Percentiles rank a stretch among this genome's conserved stretches.
These are phyloP conservation scores for Thymus mandschuricus DNA, from an alignment of 257 asterid genomes.

Conservation along the genomic window DNA sequence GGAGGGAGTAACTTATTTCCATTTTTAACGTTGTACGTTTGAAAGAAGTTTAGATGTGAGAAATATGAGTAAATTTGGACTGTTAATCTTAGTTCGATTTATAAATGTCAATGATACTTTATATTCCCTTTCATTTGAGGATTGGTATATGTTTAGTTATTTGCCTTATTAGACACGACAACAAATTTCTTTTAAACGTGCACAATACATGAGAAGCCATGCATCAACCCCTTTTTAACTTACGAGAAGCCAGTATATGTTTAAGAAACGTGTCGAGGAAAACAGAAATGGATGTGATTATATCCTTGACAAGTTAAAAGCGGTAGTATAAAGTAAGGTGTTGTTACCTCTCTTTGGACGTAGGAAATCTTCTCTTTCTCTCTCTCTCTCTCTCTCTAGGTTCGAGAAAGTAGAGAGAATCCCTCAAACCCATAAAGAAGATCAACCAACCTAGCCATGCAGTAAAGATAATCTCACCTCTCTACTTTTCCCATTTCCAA, in stretches of 20 bases:
- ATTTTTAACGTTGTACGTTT: too few species aligned
- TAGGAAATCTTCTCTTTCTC: constrained; percentile 19
- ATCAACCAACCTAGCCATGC: constrained; percentile 47
- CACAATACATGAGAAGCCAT: too few species aligned
- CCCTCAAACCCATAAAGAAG: constrained; percentile 59
- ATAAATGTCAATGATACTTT: too few species aligned
- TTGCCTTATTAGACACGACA: not conserved
- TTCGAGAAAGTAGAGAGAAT: constrained; percentile 52
- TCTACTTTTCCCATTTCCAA: constrained; percentile 9
- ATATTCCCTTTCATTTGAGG: not conserved
- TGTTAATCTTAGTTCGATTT: too few species aligned
- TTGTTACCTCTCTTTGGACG: constrained; percentile 49
- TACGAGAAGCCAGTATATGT: too few species aligned
- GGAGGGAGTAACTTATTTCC: too few species aligned
- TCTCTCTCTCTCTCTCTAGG: constrained; percentile 37
- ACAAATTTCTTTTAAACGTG: not conserved
- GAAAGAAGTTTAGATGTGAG: too few species aligned
- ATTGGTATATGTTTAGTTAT: not conserved
- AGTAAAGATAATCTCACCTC: constrained; percentile 16
- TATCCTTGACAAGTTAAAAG: too few species aligned
- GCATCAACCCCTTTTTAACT: too few species aligned
- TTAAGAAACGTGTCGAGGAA: too few species aligned
- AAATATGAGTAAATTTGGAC: too few species aligned
- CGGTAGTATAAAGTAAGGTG: constrained; percentile 46
- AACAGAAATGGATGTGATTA: too few species aligned